Evolutionary conservation across 2,329 filamentous ascomycete genomes (phyloP).

Genomic region (Lachnellula subtilissima): DNA sequence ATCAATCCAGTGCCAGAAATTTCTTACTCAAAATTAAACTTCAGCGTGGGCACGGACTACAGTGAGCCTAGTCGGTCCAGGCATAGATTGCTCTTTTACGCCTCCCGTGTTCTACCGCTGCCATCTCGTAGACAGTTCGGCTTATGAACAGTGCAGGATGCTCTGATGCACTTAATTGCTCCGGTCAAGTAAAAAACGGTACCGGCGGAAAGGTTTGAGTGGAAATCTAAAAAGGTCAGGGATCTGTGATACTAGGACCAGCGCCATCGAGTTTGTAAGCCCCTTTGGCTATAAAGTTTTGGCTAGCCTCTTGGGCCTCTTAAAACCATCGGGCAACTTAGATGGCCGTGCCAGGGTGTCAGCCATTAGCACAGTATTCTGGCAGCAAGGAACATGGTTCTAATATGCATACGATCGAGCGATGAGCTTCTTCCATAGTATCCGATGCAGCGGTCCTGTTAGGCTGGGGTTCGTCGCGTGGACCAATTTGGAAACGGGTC

Average conservation of each 20-base stretch:
- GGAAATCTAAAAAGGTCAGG: slow-evolving; percentile 1
- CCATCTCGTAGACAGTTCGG: not conserved
- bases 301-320: not conserved
- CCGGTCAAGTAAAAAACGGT: slow-evolving; percentile 4
- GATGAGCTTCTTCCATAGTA: slow-evolving; percentile 9
- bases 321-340: not conserved
- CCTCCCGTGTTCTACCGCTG: not conserved
- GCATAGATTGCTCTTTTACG: not conserved
- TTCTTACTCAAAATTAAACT: too few relatives aligned
- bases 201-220: slow-evolving; percentile 1
- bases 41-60: not conserved
- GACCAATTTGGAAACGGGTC: not conserved
- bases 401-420: slow-evolving; percentile 17
- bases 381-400: slow-evolving; percentile 12
- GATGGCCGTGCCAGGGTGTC: not conserved
- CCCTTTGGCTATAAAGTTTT: not conserved
- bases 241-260: too few relatives aligned
- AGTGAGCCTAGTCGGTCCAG: not conserved
- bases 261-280: not conserved
- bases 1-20: too few relatives aligned
- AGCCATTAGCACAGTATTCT: not conserved
- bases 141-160: not conserved
- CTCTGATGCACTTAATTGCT: not conserved
- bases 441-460: slow-evolving; percentile 2
- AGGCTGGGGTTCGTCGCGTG: not conserved